A percentile compares a stretch with the other conserved stretches of the same genome.
Conservation (phyloP, 495 filamentous ascomycete species). For the Penicillium ochrochloron region DNA sequence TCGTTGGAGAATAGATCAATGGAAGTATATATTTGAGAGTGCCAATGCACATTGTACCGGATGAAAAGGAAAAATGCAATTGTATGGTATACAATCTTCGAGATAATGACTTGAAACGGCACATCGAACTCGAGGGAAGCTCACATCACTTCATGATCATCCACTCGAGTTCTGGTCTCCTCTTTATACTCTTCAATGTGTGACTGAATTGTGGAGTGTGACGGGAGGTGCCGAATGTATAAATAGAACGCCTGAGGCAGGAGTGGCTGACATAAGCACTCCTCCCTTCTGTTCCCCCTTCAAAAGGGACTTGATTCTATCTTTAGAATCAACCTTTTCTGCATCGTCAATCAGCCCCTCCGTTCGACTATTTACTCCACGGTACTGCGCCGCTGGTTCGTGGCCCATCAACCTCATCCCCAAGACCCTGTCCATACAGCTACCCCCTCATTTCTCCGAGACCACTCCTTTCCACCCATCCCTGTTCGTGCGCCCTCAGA, state of each 20-base stretch:
- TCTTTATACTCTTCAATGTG: background rate
- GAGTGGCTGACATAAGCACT: conserved; percentile 12
- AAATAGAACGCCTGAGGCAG: conserved; percentile 21
- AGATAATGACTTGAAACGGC: background rate
- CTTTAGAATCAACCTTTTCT: conserved; percentile 43
- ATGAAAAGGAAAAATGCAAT: background rate
- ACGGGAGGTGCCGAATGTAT: conserved; percentile 16
- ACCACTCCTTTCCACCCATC: background rate
- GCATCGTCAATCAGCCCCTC: conserved; percentile 37
- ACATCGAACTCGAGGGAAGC: background rate
- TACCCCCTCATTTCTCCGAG: background rate
- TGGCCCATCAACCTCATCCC: conserved; percentile 4
- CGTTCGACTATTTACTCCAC: conserved; percentile 23
- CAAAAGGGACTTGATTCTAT: conserved; percentile 32
- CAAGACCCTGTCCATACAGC: conserved; percentile 1
- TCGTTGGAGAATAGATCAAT: no score
- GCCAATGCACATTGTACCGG: background rate
- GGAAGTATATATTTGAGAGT: no score
- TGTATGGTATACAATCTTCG: background rate
- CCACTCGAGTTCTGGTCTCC: background rate
- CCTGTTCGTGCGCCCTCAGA: background rate
- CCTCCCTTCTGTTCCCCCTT: conserved; percentile 17
- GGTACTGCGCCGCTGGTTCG: conserved; percentile 16
- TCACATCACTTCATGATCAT: background rate
- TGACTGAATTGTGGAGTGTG: conserved; percentile 7